Evolutionary conservation across 768 basidiomycete genomes (phyloP).

Genomic region (Coprinopsis marcescibilis): DNA sequence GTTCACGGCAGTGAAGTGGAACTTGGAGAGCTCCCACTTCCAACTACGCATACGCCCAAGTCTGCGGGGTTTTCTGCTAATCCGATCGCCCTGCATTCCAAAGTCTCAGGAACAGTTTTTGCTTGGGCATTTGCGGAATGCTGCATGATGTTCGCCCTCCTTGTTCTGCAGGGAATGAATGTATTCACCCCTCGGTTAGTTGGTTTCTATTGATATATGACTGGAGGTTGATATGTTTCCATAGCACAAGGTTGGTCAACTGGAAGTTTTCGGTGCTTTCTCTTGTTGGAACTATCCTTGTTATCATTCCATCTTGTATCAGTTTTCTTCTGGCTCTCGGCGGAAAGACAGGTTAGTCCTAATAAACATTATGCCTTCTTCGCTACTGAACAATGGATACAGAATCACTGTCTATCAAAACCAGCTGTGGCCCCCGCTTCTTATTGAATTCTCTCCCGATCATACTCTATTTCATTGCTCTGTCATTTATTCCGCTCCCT

Average conservation of each 20-base stretch:
- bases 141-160: constrained; percentile 62
- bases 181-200: constrained; percentile 50
- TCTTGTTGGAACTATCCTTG: constrained; percentile 56
- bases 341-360: constrained; percentile 21
- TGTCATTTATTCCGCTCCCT: constrained; percentile 70
- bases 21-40: constrained; percentile 33
- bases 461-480: constrained; percentile 45
- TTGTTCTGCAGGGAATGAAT: constrained; percentile 64
- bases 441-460: constrained; percentile 47
- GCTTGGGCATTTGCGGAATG: constrained; percentile 71
- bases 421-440: constrained; percentile 27
- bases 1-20: constrained; percentile 25
- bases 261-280: constrained; percentile 64
- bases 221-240: constrained; percentile 5
- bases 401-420: constrained; percentile 12
- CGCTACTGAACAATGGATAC: constrained; percentile 4
- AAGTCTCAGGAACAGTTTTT: constrained; percentile 54
- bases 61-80: constrained; percentile 15
- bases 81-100: constrained; percentile 39
- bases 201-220: background rate
- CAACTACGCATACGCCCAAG: constrained; percentile 26
- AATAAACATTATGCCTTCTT: background rate
- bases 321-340: constrained; percentile 50
- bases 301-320: constrained; percentile 59
- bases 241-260: constrained; percentile 57